A percentile compares a stretch with the other conserved stretches of the same genome.
These are phyloP conservation scores for Ophiostoma quercus DNA, from an alignment of 2,329 filamentous ascomycete species.

Conservation along the genomic window DNA sequence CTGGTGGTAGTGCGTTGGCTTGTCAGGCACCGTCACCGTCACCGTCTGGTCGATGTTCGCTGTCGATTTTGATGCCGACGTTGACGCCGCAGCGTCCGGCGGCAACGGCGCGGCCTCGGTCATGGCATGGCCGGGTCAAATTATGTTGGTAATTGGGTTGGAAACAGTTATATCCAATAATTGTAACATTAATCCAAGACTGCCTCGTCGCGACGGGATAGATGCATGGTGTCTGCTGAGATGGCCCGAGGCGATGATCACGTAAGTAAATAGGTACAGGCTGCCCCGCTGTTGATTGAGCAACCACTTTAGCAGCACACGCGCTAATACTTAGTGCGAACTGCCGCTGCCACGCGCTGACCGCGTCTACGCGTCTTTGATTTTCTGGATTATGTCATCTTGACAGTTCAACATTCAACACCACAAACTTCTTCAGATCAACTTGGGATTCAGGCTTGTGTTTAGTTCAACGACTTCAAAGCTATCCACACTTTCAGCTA, in stretches of 20 bases:
- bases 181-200: not conserved
- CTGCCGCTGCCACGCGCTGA: not conserved
- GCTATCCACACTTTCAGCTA: not conserved
- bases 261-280: not conserved
- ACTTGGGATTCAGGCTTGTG: not conserved
- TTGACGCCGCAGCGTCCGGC: slow-evolving; percentile 10
- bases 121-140: slow-evolving; percentile 44
- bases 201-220: not conserved
- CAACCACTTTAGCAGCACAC: slow-evolving; percentile 4
- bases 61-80: not conserved
- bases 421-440: not conserved
- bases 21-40: not conserved
- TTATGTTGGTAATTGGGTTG: not conserved
- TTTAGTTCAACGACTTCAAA: not conserved
- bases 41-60: not conserved
- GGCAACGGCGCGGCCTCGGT: slow-evolving; percentile 35
- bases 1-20: slow-evolving; percentile 45
- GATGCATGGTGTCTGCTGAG: not conserved
- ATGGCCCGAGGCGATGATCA: slow-evolving; percentile 18
- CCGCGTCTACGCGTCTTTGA: slow-evolving; percentile 9
- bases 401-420: not conserved
- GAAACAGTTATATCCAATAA: not conserved
- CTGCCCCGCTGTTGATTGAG: slow-evolving; percentile 9
- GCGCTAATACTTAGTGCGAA: not conserved
- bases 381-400: not conserved